Evolutionary conservation across 345 rosid species (phyloP), one percentile per base, ranked within the genome.

Genomic region (Melastoma malabathricum): DNA sequence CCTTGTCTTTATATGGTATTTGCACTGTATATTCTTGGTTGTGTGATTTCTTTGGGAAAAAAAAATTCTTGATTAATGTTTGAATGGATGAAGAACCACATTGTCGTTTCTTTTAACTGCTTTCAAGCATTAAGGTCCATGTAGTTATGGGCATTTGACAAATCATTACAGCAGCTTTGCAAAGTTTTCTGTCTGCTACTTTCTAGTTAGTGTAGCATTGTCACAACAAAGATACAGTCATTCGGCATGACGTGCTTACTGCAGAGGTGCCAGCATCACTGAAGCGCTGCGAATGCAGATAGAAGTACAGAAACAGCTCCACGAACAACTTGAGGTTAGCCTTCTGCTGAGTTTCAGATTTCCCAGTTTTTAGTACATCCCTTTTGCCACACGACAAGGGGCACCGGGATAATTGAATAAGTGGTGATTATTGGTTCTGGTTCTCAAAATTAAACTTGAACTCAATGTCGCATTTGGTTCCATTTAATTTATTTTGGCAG

Each of bases 241-340:
- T 31, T 31, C 6, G 38, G 7, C 14, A 15, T 18, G 38, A 31
- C 13, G 9, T 20, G 43, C 18, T 5, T 38, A 52, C 50, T 25
- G 46, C 79, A 82, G 86, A 72, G 73, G 72, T 59, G 65, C 71
- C 47, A 77, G 76, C 54, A 71, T 82, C 61, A 81, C 89, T 18
- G 93, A 85, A 77, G 89, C 97, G 44, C 66, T 89, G 70, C 70
- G 84, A 47, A 52, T 89, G 76, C 97, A 89, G 71, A 76, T 89
- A 85, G 83, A 85, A 70, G 95, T 89, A 62, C 97, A 89, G 68
- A 89, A 85, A 76, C 83, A 50, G 48, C 93, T 89, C 55, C 97
- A 89, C 34, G 97, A 85, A 70, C 97, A 89, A 64, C 95, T 85
- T 60, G 97, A 89, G 95, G 97, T 85, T 63, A 62, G 57, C 47